These are phyloP conservation scores for Clavispora asparagi DNA, from an alignment of 805 yeast species.

Conservation along the genomic window DNA sequence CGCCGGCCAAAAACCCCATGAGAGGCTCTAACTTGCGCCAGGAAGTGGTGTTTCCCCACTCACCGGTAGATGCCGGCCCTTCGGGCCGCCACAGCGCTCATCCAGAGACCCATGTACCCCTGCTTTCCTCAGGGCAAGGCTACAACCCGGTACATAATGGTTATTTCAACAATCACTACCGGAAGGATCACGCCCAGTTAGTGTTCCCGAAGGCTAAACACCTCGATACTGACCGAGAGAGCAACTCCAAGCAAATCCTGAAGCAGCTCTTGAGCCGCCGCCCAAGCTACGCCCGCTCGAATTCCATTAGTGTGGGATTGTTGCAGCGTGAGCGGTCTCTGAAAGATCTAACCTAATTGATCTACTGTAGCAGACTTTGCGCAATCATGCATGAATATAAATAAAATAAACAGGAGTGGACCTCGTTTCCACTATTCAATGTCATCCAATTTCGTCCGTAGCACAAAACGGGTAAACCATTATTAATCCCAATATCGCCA, in stretches of 20 bases:
- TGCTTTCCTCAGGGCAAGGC: not conserved
- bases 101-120: not conserved
- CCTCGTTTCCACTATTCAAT: not conserved
- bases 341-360: not conserved
- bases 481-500: not conserved
- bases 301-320: conserved; percentile 36
- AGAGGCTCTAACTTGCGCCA: conserved; percentile 13
- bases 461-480: not conserved
- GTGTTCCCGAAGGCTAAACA: conserved; percentile 40
- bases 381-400: not conserved
- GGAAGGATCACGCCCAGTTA: conserved; percentile 37
- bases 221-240: conserved; percentile 30
- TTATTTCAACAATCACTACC: conserved; percentile 42
- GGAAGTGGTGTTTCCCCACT: conserved; percentile 8
- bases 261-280: conserved; percentile 7
- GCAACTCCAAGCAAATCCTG: conserved; percentile 15
- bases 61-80: not conserved
- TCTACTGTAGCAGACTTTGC: not conserved
- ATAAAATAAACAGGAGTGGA: conserved; percentile 1
- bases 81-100: not conserved
- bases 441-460: not conserved
- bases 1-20: conserved; percentile 4
- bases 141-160: conserved; percentile 1
- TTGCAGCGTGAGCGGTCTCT: conserved; percentile 22
- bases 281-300: conserved; percentile 31